Base-by-base conservation (phyloP, 2,329 filamentous ascomycete genomes). In the Dothistroma septosporum region DNA sequence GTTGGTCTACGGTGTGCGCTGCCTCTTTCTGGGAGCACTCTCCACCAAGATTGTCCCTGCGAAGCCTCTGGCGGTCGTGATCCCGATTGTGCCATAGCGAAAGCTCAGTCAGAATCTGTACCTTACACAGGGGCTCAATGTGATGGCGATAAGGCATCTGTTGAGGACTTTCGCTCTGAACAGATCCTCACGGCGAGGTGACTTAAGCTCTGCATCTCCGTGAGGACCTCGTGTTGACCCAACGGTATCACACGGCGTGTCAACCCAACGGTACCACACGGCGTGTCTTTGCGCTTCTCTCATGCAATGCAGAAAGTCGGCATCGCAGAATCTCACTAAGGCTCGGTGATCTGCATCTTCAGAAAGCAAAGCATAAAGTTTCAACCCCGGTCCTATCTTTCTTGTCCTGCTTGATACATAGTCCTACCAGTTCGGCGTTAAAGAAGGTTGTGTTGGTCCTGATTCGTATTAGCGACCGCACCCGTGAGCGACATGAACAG, bases 361-460 rank as follows among this genome's bases (percentile, higher is more conserved):
- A 59, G 10, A 24, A 59, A 59, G 3, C 57, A n/a, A 11, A 59
- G 41, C 9, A 59, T 32, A 54, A 8, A 19, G 6, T 22, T 21
- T 59, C n/a, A 16, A 49, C 28, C 19, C 19, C 24, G 24, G 32
- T 48, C 10, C 24, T 37, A 54, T 37, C 55, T 50, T 2, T 33
- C 37, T 16, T 14, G 22, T 55, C n/a, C 57, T 28, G 28, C 24
- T 28, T 28, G 24, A 28, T 6, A 28, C 6, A 28, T 28, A 28
- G 24, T 28, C 24, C 24, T 28, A 28, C 50, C 1, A 49, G 22
- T 19, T 55, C 57, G 5, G 57, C 52, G 12, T 59, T 59, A 50
- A 59, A 54, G 41, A 59, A 55, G 35, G 35, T 50, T 59, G 19
- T 59, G 55, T n/a, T 35, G 35, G 41, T 16, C 8, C 5, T 47